phyloP scores from a whole-genome alignment of 1,139 yeast genomes.

The Entelexis paramagnoliae region DNA sequence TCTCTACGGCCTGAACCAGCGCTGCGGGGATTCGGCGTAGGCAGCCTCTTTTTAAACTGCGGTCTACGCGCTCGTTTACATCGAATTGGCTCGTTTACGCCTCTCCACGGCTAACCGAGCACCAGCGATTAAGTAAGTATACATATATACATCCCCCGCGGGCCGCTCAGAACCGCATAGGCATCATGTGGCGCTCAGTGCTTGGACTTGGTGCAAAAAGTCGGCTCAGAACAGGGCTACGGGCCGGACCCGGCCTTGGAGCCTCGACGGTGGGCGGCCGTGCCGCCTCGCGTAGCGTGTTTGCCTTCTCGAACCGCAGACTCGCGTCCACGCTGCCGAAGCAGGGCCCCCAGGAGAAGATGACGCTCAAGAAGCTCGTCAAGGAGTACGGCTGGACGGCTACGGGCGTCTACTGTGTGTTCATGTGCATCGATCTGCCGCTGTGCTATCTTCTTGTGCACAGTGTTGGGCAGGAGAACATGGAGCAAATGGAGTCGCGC shows the following conservation, averaged over 20 bases:
- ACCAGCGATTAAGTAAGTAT: not conserved
- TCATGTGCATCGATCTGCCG: constrained; percentile 70
- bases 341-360: constrained; percentile 29
- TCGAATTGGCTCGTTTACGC: too few species aligned
- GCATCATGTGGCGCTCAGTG: constrained; percentile 2
- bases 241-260: not conserved
- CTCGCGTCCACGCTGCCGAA: not conserved
- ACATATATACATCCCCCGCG: too few species aligned
- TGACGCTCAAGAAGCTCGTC: constrained; percentile 50
- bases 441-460: constrained; percentile 74
- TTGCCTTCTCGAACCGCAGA: constrained; percentile 1
- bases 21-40: too few species aligned
- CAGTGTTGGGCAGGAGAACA: constrained; percentile 71
- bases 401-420: constrained; percentile 65
- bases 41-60: too few species aligned
- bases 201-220: not conserved
- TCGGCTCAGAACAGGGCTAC: not conserved
- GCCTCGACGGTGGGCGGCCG: not conserved
- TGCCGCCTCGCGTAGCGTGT: not conserved
- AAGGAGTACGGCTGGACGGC: constrained; percentile 90
- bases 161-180: not conserved
- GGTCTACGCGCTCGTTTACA: too few species aligned
- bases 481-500: constrained; percentile 53
- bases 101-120: too few species aligned
- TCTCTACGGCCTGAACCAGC: too few species aligned